Evolutionary conservation across 495 filamentous ascomycete species (phyloP).

Genomic region (Hyaloscypha variabilis): DNA sequence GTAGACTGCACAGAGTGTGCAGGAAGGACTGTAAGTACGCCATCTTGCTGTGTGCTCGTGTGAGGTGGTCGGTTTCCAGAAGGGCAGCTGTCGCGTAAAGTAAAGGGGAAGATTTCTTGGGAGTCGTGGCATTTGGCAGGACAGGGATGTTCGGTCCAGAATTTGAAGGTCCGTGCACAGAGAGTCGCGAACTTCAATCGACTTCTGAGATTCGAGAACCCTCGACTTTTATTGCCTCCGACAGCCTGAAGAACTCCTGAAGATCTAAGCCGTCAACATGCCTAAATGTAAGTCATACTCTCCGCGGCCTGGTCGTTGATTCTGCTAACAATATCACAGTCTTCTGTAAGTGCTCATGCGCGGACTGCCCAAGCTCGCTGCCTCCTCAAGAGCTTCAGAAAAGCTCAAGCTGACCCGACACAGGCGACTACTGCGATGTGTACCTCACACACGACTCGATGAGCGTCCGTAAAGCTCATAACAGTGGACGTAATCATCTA

Average conservation of each 20-base stretch:
- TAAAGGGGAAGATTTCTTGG: slow-evolving; percentile 24
- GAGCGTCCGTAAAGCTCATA: slow-evolving; percentile 98
- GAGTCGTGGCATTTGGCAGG: slow-evolving; percentile 22
- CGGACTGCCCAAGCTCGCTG: slow-evolving; percentile 9
- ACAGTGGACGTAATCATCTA: slow-evolving; percentile 92
- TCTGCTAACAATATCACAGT: slow-evolving; percentile 25
- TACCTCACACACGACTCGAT: slow-evolving; percentile 99
- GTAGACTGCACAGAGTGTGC: slow-evolving; percentile 28
- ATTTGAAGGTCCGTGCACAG: slow-evolving; percentile 9
- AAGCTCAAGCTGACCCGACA: slow-evolving; percentile 23
- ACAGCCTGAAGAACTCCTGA: not conserved
- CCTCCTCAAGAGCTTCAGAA: slow-evolving; percentile 16
- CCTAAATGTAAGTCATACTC: slow-evolving; percentile 73
- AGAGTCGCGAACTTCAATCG: slow-evolving; percentile 17
- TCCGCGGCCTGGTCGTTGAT: not conserved
- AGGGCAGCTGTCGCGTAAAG: slow-evolving; percentile 11
- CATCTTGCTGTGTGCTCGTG: slow-evolving; percentile 25
- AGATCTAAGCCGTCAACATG: slow-evolving; percentile 51
- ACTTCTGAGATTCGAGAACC: not conserved
- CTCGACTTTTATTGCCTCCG: slow-evolving; percentile 4
- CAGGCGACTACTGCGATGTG: slow-evolving; percentile 99
- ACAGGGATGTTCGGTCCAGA: slow-evolving; percentile 15
- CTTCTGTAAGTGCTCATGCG: slow-evolving; percentile 42
- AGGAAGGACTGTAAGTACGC: slow-evolving; percentile 22
- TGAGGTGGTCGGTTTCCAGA: slow-evolving; percentile 7